These are phyloP conservation scores for Rostrohypoxylon terebratum DNA, from an alignment of 495 filamentous ascomycete species.

Conservation along the genomic window DNA sequence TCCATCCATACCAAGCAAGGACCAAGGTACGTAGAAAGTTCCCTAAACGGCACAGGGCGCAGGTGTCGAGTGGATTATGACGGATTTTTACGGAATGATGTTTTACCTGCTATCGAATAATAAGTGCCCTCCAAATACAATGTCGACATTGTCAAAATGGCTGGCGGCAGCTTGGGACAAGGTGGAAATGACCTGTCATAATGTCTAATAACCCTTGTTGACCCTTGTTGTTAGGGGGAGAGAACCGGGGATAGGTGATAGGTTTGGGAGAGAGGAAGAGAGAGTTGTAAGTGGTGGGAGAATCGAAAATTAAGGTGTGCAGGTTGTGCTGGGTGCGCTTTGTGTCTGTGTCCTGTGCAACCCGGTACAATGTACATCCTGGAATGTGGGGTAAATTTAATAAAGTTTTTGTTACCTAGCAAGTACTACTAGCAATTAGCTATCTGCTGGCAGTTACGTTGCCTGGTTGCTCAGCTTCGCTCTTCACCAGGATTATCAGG, in stretches of 20 bases:
- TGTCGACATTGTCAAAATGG: neutral
- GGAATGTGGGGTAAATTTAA: conserved; percentile 4
- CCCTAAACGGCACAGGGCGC: neutral
- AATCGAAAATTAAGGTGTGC: neutral
- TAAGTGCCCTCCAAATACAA: conserved; percentile 16
- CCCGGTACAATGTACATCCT: neutral
- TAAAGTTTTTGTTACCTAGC: neutral
- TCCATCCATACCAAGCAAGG: too few species aligned
- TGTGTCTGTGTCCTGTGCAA: neutral
- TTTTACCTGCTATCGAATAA: conserved; percentile 10
- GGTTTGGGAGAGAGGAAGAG: too few species aligned
- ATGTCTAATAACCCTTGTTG: neutral
- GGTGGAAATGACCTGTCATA: conserved; percentile 36
- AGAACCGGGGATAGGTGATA: too few species aligned
- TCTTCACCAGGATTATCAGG: too few species aligned
- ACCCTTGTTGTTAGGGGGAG: conserved; percentile 10
- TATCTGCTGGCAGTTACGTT: neutral
- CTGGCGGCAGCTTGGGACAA: conserved; percentile 1
- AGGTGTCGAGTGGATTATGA: neutral
- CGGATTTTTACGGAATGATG: conserved; percentile 13
- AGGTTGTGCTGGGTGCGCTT: neutral
- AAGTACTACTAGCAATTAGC: neutral
- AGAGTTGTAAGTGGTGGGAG: neutral
- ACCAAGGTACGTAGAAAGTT: neutral
- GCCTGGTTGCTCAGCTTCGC: too few species aligned